These are phyloP conservation scores for Neurospora tetrasperma DNA, from an alignment of 495 filamentous ascomycete species.

Conservation along the genomic window DNA sequence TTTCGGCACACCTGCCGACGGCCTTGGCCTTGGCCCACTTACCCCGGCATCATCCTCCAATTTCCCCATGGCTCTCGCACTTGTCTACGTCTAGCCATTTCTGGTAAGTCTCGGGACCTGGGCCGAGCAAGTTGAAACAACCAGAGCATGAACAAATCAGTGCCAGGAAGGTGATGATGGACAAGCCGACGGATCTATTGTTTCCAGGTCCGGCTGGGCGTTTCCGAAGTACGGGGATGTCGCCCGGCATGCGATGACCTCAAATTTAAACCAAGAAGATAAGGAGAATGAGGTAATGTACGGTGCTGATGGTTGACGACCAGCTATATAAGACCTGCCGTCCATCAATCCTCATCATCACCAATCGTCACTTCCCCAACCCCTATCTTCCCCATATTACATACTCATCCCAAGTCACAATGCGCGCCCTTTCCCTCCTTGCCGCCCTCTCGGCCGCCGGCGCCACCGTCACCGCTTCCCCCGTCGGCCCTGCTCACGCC, in stretches of 20 bases:
- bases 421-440: constrained; percentile 10
- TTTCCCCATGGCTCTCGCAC: not conserved
- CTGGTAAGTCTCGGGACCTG: not conserved
- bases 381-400: no score
- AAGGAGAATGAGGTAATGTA: not conserved
- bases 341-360: not conserved
- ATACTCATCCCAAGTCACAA: not conserved
- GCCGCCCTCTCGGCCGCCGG: constrained; percentile 11
- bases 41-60: not conserved
- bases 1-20: not conserved
- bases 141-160: not conserved
- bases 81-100: not conserved
- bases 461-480: constrained; percentile 7
- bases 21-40: not conserved
- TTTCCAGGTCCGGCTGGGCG: not conserved
- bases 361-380: not conserved
- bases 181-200: not conserved
- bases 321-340: not conserved
- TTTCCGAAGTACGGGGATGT: not conserved
- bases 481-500: constrained; percentile 2
- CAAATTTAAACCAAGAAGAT: not conserved
- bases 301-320: not conserved
- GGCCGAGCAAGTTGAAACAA: not conserved
- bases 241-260: not conserved
- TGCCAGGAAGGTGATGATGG: not conserved